Evolutionary conservation across 306 rosid species (phyloP), one percentile per base, ranked within the genome.

Genomic region (Morella rubra): DNA sequence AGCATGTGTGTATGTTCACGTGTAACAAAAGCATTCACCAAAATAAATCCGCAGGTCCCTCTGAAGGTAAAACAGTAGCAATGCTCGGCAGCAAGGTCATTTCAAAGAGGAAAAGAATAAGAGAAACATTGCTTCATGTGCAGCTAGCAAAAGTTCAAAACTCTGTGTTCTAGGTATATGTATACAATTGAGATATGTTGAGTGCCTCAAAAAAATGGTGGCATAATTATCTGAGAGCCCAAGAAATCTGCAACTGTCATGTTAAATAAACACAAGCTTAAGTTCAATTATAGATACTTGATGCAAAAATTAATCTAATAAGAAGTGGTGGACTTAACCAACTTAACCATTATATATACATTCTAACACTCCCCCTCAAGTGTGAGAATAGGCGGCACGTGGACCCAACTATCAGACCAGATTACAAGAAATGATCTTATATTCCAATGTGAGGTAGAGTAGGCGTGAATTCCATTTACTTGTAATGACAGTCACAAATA

Each of bases 81-180:
- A 32, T 62, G 46, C 69, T 62, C n/a, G 71, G 71, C 45, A 32
- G 44, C 69, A 37, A 6, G 69, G 45, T 62, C 19, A 62, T 37
- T 62, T 14, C 8, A n/a, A 53, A 6, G 15, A 27, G 22, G 14
- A 37, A 15, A 46, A 62, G 69, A 62, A 62, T 15, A 12, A 62
- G 46, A 62, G 69, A 62, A 37, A 20, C 37, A 62, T 62, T 16
- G 12, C 44, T 62, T 62, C 69, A 14, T 62, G 44, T 15, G 44
- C 46, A 62, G 41, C 15, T 32, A 15, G 32, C 15, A 62, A 62
- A 42, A 41, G 18, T 42, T 6, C 6, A 27, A 61, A 61, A 60
- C 18, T 19, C 44, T 41, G 71, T 6, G 42, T 42, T 41, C 4
- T 65, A 65, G 47, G 44, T 61, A 2, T 14, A 61, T 9, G 49